Base-by-base conservation (phyloP, 192 early-diverging fungal genomes). In the Backusella tarrabulga region DNA sequence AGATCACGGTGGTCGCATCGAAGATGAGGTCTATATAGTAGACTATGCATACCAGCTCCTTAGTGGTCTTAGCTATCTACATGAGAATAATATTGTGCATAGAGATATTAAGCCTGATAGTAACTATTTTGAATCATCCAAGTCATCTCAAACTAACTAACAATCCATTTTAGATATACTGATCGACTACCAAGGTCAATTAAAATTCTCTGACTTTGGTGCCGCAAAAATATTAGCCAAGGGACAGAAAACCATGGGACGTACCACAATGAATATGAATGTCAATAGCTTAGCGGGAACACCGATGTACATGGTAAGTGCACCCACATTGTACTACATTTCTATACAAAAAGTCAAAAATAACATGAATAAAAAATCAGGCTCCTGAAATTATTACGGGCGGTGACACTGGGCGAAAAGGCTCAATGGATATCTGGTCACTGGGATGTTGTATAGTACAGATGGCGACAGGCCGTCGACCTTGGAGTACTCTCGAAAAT, bases 361-460 rank as follows among this genome's bases (percentile, higher is more conserved):
- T 9, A 56, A 14, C 9, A 67, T 41, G 42, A 54, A 29, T 78
- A 15, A 67, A 44, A 66, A 32, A 15, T 66, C 60, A 83, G 84
- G 85, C 86, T 14, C 93, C 93, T 3, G 95, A 97, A 85, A 90
- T 96, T 23, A 96, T 97, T 76, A 91, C 91, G 32, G 92, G 93
- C 41, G 90, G 91, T 74, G 89, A 90, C 56, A 85, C 89, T 60
- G 92, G 92, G 19, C 86, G 90, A 9, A 91, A 92, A 72, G 93
- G 92, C 36, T 91, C 94, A 32, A 94, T 95, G 89, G 96, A 98
- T 76, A 95, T 98, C 34, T 98, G 95, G 95, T 91, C 94, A 6
- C 78, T 97, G 60, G 96, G 94, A 14, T 98, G 96, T 77, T 96
- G 94, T 77, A 86, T 98, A 15, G 83, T 96, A 38, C 95, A 97